Conservation (phyloP, 495 filamentous ascomycete species). For the Eremomyces bilateralis region DNA sequence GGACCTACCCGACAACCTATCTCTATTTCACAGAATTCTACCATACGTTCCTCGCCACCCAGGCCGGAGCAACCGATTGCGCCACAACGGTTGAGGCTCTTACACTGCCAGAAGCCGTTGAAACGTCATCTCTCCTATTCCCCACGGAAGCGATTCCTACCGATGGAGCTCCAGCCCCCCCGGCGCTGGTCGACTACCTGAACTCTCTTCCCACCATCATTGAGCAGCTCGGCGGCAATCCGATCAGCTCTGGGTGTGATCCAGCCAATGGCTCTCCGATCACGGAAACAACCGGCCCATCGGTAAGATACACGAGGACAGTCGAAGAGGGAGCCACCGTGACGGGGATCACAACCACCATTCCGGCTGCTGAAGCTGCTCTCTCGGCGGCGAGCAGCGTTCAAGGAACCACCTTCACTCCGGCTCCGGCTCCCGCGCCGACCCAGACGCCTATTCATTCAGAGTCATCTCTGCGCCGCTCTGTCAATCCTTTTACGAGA, state of each 20-base stretch:
- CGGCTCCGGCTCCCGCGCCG: too few relatives aligned
- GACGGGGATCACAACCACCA: too few relatives aligned
- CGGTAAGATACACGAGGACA: too few relatives aligned
- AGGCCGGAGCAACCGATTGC: not conserved
- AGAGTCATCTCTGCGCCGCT: too few relatives aligned
- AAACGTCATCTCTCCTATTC: not conserved
- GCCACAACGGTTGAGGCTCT: not conserved
- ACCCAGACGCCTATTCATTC: too few relatives aligned
- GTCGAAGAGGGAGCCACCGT: too few relatives aligned
- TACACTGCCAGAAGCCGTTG: not conserved
- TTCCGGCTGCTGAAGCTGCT: too few relatives aligned
- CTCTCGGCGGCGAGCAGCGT: too few relatives aligned
- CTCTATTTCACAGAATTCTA: not conserved
- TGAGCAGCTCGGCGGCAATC: not conserved
- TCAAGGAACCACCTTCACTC: too few relatives aligned
- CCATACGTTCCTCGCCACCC: not conserved
- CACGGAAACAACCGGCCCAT: too few relatives aligned
- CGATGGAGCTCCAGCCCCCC: not conserved
- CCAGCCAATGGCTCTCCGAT: not conserved
- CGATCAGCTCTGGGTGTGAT: not conserved
- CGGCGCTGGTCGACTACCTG: not conserved
- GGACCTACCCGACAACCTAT: not conserved
- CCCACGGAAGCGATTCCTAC: not conserved
- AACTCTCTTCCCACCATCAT: not conserved
- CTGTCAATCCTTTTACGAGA: too few relatives aligned